These are phyloP conservation scores for Globisporangium abappressorium DNA, from an alignment of 352 stramenopile genomes.

Conservation along the genomic window DNA sequence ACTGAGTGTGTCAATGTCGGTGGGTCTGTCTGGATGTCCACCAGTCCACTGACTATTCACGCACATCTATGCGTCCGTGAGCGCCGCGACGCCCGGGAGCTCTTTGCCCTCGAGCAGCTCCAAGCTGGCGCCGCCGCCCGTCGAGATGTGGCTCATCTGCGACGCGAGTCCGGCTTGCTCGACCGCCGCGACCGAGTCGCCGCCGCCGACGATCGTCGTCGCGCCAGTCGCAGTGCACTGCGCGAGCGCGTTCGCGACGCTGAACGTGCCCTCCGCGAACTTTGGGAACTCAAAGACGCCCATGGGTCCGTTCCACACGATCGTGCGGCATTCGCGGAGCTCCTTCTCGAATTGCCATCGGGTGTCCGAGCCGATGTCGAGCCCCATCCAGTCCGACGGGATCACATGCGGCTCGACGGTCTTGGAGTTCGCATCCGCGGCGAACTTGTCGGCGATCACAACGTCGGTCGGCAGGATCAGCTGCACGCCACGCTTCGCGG, in stretches of 20 bases:
- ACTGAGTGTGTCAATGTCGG: neutral
- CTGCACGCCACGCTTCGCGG: constrained; percentile 84
- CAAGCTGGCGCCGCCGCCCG: constrained; percentile 97
- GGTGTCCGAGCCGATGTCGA: constrained; percentile 81
- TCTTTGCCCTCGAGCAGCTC: constrained; percentile 98
- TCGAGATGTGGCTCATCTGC: constrained; percentile 97
- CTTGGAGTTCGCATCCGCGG: constrained; percentile 58
- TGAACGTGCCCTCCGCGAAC: constrained; percentile 94
- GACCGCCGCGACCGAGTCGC: constrained; percentile 95
- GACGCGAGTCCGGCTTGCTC: constrained; percentile 90
- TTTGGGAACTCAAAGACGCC: constrained; percentile 97
- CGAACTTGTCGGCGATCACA: constrained; percentile 91
- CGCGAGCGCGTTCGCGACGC: constrained; percentile 90
- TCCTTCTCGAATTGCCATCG: constrained; percentile 67
- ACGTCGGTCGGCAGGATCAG: constrained; percentile 93
- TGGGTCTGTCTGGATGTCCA: neutral
- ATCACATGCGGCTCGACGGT: constrained; percentile 82
- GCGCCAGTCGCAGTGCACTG: constrained; percentile 77
- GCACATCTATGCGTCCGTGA: constrained; percentile 56
- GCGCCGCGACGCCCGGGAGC: constrained; percentile 95
- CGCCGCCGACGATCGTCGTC: constrained; percentile 92
- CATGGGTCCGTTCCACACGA: constrained; percentile 96
- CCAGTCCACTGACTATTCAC: neutral
- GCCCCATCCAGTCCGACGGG: constrained; percentile 95
- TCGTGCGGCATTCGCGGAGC: constrained; percentile 90